These are phyloP conservation scores for Xylariaceae sp. DNA, from an alignment of 2,329 filamentous ascomycete species.

Conservation along the genomic window DNA sequence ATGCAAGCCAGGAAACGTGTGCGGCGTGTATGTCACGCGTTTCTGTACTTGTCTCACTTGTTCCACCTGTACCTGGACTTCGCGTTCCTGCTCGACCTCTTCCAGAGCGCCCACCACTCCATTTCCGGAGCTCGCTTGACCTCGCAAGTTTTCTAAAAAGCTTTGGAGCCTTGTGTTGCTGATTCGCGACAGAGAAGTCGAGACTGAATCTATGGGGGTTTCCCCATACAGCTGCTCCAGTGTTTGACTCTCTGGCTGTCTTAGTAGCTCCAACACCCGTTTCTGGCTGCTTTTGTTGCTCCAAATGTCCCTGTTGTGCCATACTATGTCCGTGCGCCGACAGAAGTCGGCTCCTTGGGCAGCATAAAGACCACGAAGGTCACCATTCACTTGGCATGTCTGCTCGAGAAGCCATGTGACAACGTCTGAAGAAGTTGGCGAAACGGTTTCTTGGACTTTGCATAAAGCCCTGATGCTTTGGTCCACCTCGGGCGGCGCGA, in stretches of 20 bases:
- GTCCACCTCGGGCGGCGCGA: constrained; percentile 57
- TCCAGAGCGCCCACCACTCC: constrained; percentile 48
- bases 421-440: constrained; percentile 45
- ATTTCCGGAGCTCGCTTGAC: constrained; percentile 13
- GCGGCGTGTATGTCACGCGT: constrained; percentile 33
- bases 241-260: constrained; percentile 51
- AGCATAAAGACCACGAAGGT: constrained; percentile 53
- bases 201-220: background rate
- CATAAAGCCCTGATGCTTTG: constrained; percentile 52
- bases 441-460: constrained; percentile 15
- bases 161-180: background rate
- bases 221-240: constrained; percentile 53
- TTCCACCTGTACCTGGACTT: constrained; percentile 57
- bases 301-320: constrained; percentile 37
- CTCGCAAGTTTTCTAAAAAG: background rate
- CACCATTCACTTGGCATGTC: constrained; percentile 56
- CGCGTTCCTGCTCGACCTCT: constrained; percentile 57
- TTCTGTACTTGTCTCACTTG: constrained; percentile 51
- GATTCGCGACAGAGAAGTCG: no score
- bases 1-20: constrained; percentile 43
- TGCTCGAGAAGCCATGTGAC: constrained; percentile 58
- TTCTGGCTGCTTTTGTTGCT: constrained; percentile 26
- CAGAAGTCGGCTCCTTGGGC: constrained; percentile 60
- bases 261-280: constrained; percentile 33
- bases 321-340: constrained; percentile 44